These are phyloP conservation scores for Ensete ventricosum DNA, from an alignment of 176 grass and related monocot genomes.

Conservation along the genomic window DNA sequence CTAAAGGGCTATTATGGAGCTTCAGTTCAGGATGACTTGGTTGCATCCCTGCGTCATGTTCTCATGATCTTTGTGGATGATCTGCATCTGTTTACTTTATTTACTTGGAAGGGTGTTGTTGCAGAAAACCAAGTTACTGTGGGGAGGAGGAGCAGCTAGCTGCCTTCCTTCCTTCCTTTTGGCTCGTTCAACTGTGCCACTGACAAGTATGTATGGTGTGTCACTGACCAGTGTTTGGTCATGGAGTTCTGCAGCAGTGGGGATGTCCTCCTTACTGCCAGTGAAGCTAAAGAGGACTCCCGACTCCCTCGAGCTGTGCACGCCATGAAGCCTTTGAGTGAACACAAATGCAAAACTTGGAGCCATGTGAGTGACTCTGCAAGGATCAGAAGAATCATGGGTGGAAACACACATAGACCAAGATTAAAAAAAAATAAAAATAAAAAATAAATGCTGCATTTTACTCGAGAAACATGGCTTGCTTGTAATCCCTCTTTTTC, in stretches of 20 bases:
- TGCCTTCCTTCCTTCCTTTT: too few relatives aligned
- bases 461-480: too few relatives aligned
- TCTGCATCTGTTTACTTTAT: not conserved
- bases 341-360: too few relatives aligned
- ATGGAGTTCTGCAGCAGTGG: not conserved
- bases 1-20: not conserved
- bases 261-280: not conserved
- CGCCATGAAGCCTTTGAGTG: not conserved
- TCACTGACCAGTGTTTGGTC: not conserved
- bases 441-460: too few relatives aligned
- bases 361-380: too few relatives aligned
- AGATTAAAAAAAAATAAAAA: too few relatives aligned
- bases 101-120: not conserved
- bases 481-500: too few relatives aligned
- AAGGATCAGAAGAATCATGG: too few relatives aligned
- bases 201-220: not conserved
- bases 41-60: not conserved
- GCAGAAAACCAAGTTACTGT: not conserved
- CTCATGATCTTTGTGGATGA: not conserved
- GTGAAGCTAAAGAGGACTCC: not conserved
- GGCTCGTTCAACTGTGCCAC: too few relatives aligned
- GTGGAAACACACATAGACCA: too few relatives aligned
- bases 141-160: too few relatives aligned
- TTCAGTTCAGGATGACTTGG: not conserved
- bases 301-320: not conserved